These are phyloP conservation scores for Colletotrichum endophyticum DNA, from an alignment of 2,329 filamentous ascomycete genomes.

Conservation along the genomic window DNA sequence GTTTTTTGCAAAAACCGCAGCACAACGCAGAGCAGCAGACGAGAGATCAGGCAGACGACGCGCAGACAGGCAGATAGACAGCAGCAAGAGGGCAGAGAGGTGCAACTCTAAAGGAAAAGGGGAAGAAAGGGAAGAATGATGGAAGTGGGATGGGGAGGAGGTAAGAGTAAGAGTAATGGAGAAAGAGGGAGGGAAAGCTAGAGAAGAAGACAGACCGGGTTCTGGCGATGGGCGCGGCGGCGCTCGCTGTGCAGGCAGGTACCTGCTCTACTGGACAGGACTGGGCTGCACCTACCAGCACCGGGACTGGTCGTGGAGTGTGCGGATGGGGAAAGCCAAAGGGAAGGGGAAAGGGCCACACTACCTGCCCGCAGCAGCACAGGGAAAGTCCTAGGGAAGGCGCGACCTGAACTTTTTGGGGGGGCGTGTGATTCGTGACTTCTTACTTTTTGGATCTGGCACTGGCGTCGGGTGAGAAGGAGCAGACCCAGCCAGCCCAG, in stretches of 20 bases:
- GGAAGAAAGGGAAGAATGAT: slow-evolving; percentile 10
- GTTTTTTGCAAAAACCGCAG: slow-evolving; percentile 10
- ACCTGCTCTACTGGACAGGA: background rate
- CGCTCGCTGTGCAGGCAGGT: background rate
- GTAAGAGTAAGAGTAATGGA: slow-evolving; percentile 25
- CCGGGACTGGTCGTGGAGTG: background rate
- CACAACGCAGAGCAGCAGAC: slow-evolving; percentile 16
- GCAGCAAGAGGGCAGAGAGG: slow-evolving; percentile 27
- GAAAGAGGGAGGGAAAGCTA: slow-evolving; percentile 35
- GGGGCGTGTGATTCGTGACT: background rate
- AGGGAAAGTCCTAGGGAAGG: background rate
- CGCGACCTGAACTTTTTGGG: background rate
- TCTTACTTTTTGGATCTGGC: background rate
- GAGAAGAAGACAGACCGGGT: slow-evolving; percentile 26
- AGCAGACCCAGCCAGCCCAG: background rate
- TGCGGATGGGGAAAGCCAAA: slow-evolving; percentile 1
- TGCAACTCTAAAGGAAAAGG: slow-evolving; percentile 21
- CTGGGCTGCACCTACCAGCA: background rate
- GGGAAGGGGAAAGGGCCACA: background rate
- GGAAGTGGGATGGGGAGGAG: slow-evolving; percentile 18
- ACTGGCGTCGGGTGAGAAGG: background rate
- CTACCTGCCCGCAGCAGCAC: background rate
- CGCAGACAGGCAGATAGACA: slow-evolving; percentile 26
- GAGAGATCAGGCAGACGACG: slow-evolving; percentile 25
- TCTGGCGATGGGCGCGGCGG: slow-evolving; percentile 2